phyloP scores from a whole-genome alignment of 2,329 filamentous ascomycete species.

The Myriangium duriaei region DNA sequence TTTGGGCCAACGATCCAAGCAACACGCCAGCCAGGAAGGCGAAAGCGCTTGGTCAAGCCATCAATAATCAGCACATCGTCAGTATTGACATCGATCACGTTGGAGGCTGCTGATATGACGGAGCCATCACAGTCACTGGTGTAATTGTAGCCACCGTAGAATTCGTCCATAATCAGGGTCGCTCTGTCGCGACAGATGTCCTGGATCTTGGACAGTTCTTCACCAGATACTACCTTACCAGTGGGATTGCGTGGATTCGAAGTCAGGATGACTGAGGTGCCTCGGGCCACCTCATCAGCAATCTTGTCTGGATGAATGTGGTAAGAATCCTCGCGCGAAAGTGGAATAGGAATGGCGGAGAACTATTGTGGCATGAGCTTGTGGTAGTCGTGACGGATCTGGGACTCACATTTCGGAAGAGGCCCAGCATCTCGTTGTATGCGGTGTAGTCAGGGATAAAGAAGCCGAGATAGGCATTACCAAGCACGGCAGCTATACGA shows the following conservation, averaged over 20 bases:
- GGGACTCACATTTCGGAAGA: constrained; percentile 69
- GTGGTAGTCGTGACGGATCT: neutral
- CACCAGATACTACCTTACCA: constrained; percentile 72
- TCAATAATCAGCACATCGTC: constrained; percentile 84
- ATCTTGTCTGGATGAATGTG: constrained; percentile 91
- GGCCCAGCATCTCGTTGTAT: constrained; percentile 91
- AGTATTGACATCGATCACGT: constrained; percentile 78
- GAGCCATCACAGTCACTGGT: constrained; percentile 80
- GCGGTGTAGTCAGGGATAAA: constrained; percentile 73
- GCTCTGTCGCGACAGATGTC: constrained; percentile 83
- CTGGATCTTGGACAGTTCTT: constrained; percentile 80
- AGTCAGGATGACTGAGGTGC: constrained; percentile 65
- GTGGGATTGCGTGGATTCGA: constrained; percentile 95
- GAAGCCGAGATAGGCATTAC: constrained; percentile 74
- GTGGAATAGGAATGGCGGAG: constrained; percentile 71
- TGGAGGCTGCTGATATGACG: constrained; percentile 79
- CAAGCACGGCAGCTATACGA: constrained; percentile 84
- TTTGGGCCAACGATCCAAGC: constrained; percentile 94
- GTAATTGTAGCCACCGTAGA: constrained; percentile 91
- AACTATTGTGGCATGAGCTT: constrained; percentile 42
- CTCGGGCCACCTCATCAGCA: constrained; percentile 44
- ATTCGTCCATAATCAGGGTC: constrained; percentile 90
- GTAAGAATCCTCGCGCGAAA: constrained; percentile 76
- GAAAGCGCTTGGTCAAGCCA: constrained; percentile 91
- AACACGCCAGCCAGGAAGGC: constrained; percentile 89